Evolutionary conservation across 2,329 filamentous ascomycete species (phyloP).

Genomic region (Orbilia brochopaga): DNA sequence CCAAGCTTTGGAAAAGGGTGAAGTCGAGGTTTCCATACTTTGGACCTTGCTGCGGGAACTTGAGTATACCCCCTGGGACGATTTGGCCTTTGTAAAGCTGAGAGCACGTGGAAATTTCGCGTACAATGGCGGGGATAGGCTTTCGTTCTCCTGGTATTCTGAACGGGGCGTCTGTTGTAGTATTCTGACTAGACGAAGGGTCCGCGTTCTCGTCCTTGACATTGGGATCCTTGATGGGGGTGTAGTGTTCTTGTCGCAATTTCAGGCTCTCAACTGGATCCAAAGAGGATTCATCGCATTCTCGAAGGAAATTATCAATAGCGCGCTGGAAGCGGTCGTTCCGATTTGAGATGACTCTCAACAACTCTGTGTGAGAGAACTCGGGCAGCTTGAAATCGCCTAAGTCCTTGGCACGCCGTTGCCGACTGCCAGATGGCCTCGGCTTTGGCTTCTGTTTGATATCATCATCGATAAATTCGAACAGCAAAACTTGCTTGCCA

Average conservation of each 20-base stretch:
- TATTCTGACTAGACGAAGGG: no score
- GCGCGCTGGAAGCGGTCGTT: conserved; percentile 82
- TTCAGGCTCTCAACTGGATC: conserved; percentile 73
- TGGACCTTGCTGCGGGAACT: conserved; percentile 83
- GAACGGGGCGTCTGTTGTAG: conserved; percentile 56
- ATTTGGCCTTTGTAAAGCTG: conserved; percentile 93
- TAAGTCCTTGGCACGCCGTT: conserved; percentile 60
- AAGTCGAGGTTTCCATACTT: conserved; percentile 85
- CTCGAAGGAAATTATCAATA: conserved; percentile 76
- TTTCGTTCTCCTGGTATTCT: conserved; percentile 80
- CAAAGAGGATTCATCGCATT: conserved; percentile 68
- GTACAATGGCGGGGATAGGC: conserved; percentile 80
- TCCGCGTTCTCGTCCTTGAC: no score
- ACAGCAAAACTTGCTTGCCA: conserved; percentile 75
- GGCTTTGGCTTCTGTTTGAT: conserved; percentile 76
- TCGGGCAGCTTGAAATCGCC: conserved; percentile 90
- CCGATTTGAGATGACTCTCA: conserved; percentile 82
- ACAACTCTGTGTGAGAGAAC: conserved; percentile 91
- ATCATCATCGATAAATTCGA: conserved; percentile 92
- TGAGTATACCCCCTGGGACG: conserved; percentile 87
- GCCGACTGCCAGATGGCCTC: conserved; percentile 60
- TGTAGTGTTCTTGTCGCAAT: conserved; percentile 59
- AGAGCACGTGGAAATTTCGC: conserved; percentile 74
- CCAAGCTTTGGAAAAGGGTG: conserved; percentile 82
- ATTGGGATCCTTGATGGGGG: conserved; percentile 75